Percentiles rank a stretch among this genome's conserved stretches.
phyloP scores from a whole-genome alignment of 2,329 filamentous ascomycete species.

The Grosmannia penicillata region DNA sequence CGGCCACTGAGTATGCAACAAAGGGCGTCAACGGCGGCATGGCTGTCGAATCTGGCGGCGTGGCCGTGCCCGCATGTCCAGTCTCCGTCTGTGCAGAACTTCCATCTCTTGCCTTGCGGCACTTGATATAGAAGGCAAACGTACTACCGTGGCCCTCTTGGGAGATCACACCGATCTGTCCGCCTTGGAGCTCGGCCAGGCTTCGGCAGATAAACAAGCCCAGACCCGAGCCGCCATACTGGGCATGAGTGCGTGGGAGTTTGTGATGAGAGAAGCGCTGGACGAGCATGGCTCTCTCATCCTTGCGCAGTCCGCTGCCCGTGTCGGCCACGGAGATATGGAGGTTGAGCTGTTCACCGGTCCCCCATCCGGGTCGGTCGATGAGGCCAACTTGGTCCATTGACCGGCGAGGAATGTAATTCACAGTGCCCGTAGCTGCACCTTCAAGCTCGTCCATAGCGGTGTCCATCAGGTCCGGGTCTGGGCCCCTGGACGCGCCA shows the following conservation, averaged over 20 bases:
- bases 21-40: no score
- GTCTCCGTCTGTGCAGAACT: no score
- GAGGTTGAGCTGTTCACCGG: conserved; percentile 55
- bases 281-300: conserved; percentile 61
- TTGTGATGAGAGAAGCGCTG: conserved; percentile 69
- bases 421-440: conserved; percentile 21
- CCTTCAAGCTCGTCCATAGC: not conserved
- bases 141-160: conserved; percentile 54
- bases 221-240: conserved; percentile 64
- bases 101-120: conserved; percentile 29
- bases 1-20: no score
- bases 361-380: conserved; percentile 51
- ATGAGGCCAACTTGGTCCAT: conserved; percentile 27
- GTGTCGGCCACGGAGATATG: conserved; percentile 61
- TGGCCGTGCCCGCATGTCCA: no score
- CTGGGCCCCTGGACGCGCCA: conserved; percentile 34
- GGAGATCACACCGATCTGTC: conserved; percentile 60
- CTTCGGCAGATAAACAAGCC: conserved; percentile 67
- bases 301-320: conserved; percentile 51
- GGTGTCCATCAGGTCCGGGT: not conserved
- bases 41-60: no score
- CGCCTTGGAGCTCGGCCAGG: conserved; percentile 62
- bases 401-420: conserved; percentile 32
- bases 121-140: conserved; percentile 64
- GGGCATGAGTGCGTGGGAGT: conserved; percentile 58